These are phyloP conservation scores for Dovyalis caffra DNA, from an alignment of 345 rosid species.

Conservation along the genomic window DNA sequence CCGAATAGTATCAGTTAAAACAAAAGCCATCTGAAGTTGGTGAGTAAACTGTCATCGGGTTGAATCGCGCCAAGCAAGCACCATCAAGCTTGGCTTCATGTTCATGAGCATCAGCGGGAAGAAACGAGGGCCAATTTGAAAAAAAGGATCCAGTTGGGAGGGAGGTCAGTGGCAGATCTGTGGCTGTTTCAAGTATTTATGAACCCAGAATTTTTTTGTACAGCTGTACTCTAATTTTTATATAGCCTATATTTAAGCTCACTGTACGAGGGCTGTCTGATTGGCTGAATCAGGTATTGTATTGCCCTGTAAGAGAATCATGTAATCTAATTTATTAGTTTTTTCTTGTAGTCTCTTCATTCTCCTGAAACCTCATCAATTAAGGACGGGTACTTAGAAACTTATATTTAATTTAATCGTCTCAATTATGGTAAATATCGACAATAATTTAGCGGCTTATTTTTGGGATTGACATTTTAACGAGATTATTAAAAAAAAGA, in stretches of 20 bases:
- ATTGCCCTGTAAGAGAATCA: neutral
- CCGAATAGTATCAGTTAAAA: neutral
- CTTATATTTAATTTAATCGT: no score
- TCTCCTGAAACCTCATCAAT: no score
- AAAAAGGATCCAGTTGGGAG: conserved; percentile 1
- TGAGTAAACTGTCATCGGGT: neutral
- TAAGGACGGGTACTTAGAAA: no score
- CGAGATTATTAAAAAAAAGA: no score
- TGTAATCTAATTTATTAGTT: neutral
- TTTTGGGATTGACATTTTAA: no score
- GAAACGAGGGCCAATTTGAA: conserved; percentile 8
- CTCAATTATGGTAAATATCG: no score
- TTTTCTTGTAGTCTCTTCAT: no score
- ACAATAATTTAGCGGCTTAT: no score
- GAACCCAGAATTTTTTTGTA: conserved; percentile 5
- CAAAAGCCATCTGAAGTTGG: conserved; percentile 8
- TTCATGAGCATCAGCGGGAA: neutral
- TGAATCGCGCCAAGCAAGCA: neutral
- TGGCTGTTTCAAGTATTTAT: neutral
- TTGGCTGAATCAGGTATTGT: neutral
- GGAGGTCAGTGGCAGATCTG: conserved; percentile 3
- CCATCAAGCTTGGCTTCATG: neutral
- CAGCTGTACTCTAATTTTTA: neutral
- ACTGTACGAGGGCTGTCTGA: neutral
- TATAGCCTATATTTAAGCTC: neutral